phyloP scores from a whole-genome alignment of 106 monocot species.

The Phalaenopsis aphrodite region DNA sequence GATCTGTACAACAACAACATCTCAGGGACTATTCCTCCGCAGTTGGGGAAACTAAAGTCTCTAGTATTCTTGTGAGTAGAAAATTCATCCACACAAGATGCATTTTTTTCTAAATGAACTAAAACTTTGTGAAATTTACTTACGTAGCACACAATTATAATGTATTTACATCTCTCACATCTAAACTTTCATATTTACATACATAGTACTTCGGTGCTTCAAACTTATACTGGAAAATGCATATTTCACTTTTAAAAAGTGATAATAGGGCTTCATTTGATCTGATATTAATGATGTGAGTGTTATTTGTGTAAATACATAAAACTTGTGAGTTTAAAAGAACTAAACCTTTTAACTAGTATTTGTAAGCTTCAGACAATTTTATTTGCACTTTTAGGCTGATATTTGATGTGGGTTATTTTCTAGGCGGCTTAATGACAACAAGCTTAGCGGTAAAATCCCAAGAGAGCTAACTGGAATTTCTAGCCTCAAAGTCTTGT shows the following conservation, averaged over 20 bases:
- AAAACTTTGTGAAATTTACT: no score
- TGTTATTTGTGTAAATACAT: no score
- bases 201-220: no score
- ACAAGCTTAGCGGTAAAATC: constrained; percentile 65
- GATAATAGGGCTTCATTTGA: no score
- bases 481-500: constrained; percentile 89
- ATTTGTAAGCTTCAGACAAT: not conserved
- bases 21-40: constrained; percentile 71
- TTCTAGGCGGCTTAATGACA: constrained; percentile 78
- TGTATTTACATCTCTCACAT: no score
- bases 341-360: not conserved
- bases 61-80: constrained; percentile 85
- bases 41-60: constrained; percentile 83
- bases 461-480: constrained; percentile 71
- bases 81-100: not conserved
- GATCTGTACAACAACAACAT: constrained; percentile 98
- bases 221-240: no score
- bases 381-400: not conserved
- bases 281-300: no score
- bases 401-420: not conserved
- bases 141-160: no score
- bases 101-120: not conserved
- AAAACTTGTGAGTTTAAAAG: no score
- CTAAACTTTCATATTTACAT: no score
- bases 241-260: no score